These are phyloP conservation scores for Gamsiella multidivaricata DNA, from an alignment of 192 early-diverging fungal genomes.

Conservation along the genomic window DNA sequence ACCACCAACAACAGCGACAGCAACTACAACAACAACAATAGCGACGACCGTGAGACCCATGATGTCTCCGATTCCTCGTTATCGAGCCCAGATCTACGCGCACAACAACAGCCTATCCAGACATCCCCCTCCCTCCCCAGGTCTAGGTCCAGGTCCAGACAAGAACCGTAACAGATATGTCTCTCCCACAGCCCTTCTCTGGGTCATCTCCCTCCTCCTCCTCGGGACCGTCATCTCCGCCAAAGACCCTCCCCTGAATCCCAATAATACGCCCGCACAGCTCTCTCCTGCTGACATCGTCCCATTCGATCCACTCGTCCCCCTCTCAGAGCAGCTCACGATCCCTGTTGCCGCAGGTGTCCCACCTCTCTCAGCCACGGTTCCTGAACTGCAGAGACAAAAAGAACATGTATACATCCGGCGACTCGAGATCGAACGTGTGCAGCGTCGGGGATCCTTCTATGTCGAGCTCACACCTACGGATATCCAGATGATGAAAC, in stretches of 20 bases:
- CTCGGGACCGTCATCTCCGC: neutral
- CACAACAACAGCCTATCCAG: too few relatives aligned
- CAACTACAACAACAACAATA: too few relatives aligned
- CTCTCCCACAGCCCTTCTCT: too few relatives aligned
- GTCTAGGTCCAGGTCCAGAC: too few relatives aligned
- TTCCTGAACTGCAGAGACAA: neutral
- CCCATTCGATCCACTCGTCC: conserved; percentile 15
- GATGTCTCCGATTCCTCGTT: too few relatives aligned
- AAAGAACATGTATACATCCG: conserved; percentile 26
- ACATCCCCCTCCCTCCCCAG: too few relatives aligned
- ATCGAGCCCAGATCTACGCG: too few relatives aligned
- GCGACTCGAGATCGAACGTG: conserved; percentile 11
- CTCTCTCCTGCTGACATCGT: too few relatives aligned
- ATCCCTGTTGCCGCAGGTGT: conserved; percentile 31
- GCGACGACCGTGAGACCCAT: too few relatives aligned
- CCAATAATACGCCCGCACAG: too few relatives aligned
- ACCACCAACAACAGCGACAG: too few relatives aligned
- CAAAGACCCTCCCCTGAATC: neutral
- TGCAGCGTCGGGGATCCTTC: conserved; percentile 11
- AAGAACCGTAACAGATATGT: too few relatives aligned
- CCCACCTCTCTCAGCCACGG: neutral
- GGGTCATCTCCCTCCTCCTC: neutral
- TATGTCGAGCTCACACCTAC: conserved; percentile 33
- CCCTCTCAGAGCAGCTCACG: conserved; percentile 14
- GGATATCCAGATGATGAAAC: neutral